Evolutionary conservation across 495 filamentous ascomycete species (phyloP).

Genomic region (Tetracladium setigerum): DNA sequence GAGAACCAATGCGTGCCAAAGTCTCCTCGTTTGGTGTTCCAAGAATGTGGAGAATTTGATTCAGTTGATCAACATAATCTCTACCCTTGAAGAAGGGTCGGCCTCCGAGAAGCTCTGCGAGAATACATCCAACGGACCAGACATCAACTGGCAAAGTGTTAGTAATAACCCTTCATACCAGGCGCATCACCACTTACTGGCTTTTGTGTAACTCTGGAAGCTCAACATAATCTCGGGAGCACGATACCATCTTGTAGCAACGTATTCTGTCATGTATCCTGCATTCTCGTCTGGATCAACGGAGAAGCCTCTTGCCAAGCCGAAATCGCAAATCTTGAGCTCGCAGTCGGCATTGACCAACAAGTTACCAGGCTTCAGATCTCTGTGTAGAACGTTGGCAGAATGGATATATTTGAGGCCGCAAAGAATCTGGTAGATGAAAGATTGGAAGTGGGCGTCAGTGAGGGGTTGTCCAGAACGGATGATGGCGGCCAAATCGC

Average conservation of each 20-base stretch:
- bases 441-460: conserved; percentile 92
- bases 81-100: conserved; percentile 98
- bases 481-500: conserved; percentile 96
- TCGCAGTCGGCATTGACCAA: conserved; percentile 98
- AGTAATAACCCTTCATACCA: neutral
- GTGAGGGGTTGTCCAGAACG: conserved; percentile 92
- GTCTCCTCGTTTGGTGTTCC: conserved; percentile 96
- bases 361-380: conserved; percentile 94
- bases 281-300: conserved; percentile 97
- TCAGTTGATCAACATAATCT: conserved; percentile 98
- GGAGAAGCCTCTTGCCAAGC: conserved; percentile 90
- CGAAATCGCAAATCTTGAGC: conserved; percentile 98
- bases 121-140: conserved; percentile 97
- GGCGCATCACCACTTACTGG: conserved; percentile 57
- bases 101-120: conserved; percentile 91
- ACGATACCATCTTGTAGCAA: conserved; percentile 97
- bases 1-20: conserved; percentile 86
- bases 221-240: conserved; percentile 99
- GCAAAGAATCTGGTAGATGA: conserved; percentile 92
- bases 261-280: conserved; percentile 99
- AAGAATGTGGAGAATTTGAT: conserved; percentile 97
- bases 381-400: conserved; percentile 92
- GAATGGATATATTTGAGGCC: conserved; percentile 99
- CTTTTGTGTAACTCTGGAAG: conserved; percentile 99
- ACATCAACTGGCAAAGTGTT: conserved; percentile 66